Base-by-base conservation (phyloP, 1,139 yeast species). In the Nakaseomyces delphensis region DNA sequence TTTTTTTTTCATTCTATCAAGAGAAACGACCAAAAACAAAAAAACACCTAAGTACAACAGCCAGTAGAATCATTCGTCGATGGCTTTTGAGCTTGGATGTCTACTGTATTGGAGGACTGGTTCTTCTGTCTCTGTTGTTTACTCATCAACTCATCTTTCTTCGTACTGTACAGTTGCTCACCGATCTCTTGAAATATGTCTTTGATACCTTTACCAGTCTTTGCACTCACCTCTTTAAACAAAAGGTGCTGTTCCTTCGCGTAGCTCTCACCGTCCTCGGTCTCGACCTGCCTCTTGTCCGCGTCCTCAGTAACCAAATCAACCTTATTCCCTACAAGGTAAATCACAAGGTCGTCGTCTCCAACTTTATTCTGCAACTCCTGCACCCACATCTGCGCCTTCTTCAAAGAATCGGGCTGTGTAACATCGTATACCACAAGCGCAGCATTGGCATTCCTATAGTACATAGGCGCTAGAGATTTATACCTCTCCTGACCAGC, bases 371-470 rank as follows among this genome's bases (percentile, higher is more conserved):
- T 83, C 66, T 86, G 89, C 51, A 93, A 73, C 66, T 93, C 98
- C 58, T 83, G 83, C 43, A 91, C 86, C 99, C 99, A 93, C 41
- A 86, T 83, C 61, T 87, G 89, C 1, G 98, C 98, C 57, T 91
- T 81, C 40, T 74, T 77, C 53, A 91, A 73, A 4, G 96, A 87
- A 2, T 86, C 70, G 45, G 64, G 66, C 38, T 74, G 73, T 0
- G 83, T 76, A 51, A 85, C 74, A 59, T 83, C 93, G 54, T 79
- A 83, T 1, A 83, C 93, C 6, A 83, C 86, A 46, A 83, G 66
- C 0, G 93, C 93, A 16, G 89, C 87, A 60, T 83, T 85, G 9
- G 93, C 89, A 59, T 83, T 83, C 56, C 93, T 69, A 64, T 83
- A 83, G 62, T 83, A 83, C 91, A 83, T 83, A 8, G 93, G 91